Evolutionary conservation across 176 grass and related monocot genomes (phyloP).

Genomic region (Carex parvula): DNA sequence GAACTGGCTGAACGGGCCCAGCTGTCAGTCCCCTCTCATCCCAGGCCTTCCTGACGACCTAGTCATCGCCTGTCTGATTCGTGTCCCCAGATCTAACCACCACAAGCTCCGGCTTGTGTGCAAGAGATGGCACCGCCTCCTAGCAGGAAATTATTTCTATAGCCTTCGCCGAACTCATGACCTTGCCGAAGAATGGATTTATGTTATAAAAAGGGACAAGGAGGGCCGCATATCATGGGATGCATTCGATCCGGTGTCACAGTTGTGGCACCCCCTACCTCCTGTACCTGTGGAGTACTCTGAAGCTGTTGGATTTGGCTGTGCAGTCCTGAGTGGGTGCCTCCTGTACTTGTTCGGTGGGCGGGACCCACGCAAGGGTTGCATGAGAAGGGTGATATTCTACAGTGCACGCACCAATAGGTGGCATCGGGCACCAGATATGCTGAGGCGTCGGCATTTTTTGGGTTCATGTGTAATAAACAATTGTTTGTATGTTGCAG

Average conservation of each 20-base stretch:
- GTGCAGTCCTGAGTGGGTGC: constrained; percentile 62
- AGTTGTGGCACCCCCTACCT: constrained; percentile 56
- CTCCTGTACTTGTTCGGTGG: constrained; percentile 70
- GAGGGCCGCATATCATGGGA: constrained; percentile 54
- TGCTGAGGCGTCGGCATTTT: constrained; percentile 61
- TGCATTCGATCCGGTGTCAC: constrained; percentile 43
- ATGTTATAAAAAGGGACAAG: constrained; percentile 52
- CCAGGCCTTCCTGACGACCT: constrained; percentile 76
- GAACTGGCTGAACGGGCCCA: constrained; percentile 4
- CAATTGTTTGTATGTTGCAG: constrained; percentile 64
- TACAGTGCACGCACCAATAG: constrained; percentile 69
- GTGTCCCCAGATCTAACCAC: constrained; percentile 52
- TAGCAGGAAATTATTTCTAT: constrained; percentile 86
- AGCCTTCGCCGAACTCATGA: constrained; percentile 45
- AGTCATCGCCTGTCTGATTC: constrained; percentile 66
- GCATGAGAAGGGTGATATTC: constrained; percentile 69
- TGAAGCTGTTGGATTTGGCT: constrained; percentile 51
- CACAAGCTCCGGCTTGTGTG: constrained; percentile 60
- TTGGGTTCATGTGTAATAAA: constrained; percentile 55
- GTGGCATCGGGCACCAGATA: constrained; percentile 81
- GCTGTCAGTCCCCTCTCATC: constrained; percentile 40
- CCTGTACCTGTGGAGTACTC: constrained; percentile 61
- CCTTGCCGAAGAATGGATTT: constrained; percentile 62
- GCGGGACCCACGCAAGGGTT: constrained; percentile 31
- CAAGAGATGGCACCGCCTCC: constrained; percentile 57